phyloP scores from a whole-genome alignment of 768 basidiomycete species.

The Mycena amicta region DNA sequence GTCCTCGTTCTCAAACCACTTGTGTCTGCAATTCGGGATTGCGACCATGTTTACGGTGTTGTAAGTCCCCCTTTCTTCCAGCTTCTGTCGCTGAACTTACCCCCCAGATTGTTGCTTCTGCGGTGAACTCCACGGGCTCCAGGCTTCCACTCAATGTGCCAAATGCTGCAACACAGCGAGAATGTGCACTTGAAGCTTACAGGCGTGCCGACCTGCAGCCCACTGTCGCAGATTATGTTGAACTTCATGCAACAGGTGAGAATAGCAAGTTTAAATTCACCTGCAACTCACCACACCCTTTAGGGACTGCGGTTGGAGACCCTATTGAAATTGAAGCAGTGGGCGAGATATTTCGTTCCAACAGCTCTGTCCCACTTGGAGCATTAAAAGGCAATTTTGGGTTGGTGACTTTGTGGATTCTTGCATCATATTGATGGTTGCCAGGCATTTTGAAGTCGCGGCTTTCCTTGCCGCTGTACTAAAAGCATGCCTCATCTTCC shows the following conservation, averaged over 20 bases:
- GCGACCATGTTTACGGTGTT: slow-evolving; percentile 33
- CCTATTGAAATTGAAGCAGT: slow-evolving; percentile 46
- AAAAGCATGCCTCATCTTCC: slow-evolving; percentile 37
- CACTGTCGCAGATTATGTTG: slow-evolving; percentile 41
- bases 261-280: no score
- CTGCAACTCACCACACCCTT: no score
- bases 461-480: slow-evolving; percentile 39
- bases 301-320: slow-evolving; percentile 41
- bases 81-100: no score
- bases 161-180: no score
- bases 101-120: no score
- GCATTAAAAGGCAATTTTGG: slow-evolving; percentile 42
- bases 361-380: slow-evolving; percentile 34
- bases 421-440: no score
- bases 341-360: slow-evolving; percentile 23
- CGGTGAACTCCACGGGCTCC: no score
- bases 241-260: slow-evolving; percentile 44
- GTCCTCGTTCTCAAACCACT: slow-evolving; percentile 34
- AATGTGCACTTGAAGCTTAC: no score
- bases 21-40: slow-evolving; percentile 28
- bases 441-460: slow-evolving; percentile 36
- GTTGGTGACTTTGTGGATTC: no score
- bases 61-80: no score
- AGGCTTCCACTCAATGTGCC: no score
- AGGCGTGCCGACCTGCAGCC: slow-evolving; percentile 24